Conservation (phyloP, 208 protist species). For the Trichomonas vaginalis region DNA sequence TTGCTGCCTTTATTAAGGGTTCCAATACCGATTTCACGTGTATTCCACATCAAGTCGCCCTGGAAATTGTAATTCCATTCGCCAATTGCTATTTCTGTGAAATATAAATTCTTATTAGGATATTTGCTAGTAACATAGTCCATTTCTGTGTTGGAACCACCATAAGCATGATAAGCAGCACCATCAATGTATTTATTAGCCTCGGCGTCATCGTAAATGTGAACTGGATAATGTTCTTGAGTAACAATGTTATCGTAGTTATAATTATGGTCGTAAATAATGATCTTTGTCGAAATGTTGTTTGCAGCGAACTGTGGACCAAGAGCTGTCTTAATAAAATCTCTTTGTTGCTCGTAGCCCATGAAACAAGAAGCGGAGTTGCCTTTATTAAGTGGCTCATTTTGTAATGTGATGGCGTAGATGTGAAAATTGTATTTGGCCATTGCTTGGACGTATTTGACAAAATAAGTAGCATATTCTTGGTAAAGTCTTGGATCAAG, state of each 20-base stretch:
- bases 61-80: neutral
- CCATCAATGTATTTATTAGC: neutral
- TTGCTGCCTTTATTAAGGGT: neutral
- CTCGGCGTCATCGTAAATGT: neutral
- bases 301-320: neutral
- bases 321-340: neutral
- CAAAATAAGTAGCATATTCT: neutral
- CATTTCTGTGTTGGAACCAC: neutral
- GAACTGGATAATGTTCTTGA: neutral
- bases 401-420: neutral
- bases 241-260: neutral
- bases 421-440: neutral
- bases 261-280: neutral
- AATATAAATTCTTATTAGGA: neutral
- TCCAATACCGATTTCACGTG: neutral
- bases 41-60: neutral
- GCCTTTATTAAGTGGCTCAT: neutral
- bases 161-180: neutral
- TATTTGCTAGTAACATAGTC: neutral
- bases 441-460: neutral
- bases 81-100: slow-evolving; percentile 5
- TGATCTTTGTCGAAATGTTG: neutral
- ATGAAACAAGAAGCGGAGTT: neutral
- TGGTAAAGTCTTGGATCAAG: neutral
- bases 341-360: neutral